These are phyloP conservation scores for Prinsepia uniflora DNA, from an alignment of 306 rosid species.

Conservation along the genomic window DNA sequence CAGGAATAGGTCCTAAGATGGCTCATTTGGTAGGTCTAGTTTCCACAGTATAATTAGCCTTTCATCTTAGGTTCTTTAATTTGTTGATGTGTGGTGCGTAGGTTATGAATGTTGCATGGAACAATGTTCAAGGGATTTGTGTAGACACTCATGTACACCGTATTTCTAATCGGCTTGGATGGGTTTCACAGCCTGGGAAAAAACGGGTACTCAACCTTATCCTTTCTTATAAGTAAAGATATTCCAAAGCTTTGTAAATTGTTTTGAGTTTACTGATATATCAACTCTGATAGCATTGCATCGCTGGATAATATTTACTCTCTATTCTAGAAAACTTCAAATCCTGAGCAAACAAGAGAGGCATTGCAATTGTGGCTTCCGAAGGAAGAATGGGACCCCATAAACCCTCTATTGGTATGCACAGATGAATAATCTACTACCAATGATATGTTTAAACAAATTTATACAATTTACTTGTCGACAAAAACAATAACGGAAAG, in stretches of 20 bases:
- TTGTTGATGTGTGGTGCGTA: constrained; percentile 28
- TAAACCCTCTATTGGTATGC: constrained; percentile 90
- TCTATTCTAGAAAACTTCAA: constrained; percentile 60
- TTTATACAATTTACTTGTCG: background rate
- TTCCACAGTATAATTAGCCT: constrained; percentile 12
- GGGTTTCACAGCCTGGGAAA: constrained; percentile 71
- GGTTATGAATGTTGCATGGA: constrained; percentile 96
- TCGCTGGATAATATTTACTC: constrained; percentile 21
- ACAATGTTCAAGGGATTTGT: constrained; percentile 90
- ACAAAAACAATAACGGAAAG: background rate
- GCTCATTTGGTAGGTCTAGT: constrained; percentile 73
- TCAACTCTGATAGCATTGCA: constrained; percentile 2
- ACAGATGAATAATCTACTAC: background rate
- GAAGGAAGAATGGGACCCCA: constrained; percentile 85
- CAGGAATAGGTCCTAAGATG: constrained; percentile 97
- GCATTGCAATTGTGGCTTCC: constrained; percentile 86
- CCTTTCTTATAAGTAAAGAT: background rate
- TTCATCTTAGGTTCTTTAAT: constrained; percentile 22
- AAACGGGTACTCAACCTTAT: constrained; percentile 53
- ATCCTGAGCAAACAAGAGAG: constrained; percentile 85
- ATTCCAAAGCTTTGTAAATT: background rate
- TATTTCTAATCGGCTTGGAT: constrained; percentile 86
- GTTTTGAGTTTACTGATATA: background rate
- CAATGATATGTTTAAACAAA: background rate
- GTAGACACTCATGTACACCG: constrained; percentile 96